These are phyloP conservation scores for Scedosporium minutisporum DNA, from an alignment of 2,329 filamentous ascomycete species.

Conservation along the genomic window DNA sequence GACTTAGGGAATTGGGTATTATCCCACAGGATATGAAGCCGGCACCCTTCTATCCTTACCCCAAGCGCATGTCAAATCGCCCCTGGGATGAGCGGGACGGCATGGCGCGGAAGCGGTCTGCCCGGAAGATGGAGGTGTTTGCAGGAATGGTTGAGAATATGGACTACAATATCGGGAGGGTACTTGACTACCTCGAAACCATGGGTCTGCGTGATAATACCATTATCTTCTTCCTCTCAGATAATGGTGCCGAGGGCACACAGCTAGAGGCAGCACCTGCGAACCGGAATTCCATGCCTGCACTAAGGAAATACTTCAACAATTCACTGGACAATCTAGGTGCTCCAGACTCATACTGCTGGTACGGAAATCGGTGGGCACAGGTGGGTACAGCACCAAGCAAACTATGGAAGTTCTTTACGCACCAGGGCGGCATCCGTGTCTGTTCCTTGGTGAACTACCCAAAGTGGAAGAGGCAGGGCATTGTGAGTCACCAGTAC, in stretches of 20 bases:
- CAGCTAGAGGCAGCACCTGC: slow-evolving; percentile 36
- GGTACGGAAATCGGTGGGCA: slow-evolving; percentile 40
- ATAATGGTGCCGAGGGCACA: slow-evolving; percentile 44
- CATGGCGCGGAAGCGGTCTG: slow-evolving; percentile 8
- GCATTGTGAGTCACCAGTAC: slow-evolving; percentile 10
- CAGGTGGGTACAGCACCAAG: slow-evolving; percentile 40
- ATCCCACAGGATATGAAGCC: slow-evolving; percentile 21
- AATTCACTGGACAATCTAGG: slow-evolving; percentile 33
- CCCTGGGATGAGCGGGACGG: slow-evolving; percentile 12
- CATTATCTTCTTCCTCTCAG: slow-evolving; percentile 43
- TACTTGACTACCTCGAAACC: slow-evolving; percentile 34
- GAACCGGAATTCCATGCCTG: not conserved
- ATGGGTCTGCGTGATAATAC: slow-evolving; percentile 43
- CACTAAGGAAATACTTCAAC: slow-evolving; percentile 36
- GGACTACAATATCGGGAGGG: slow-evolving; percentile 38
- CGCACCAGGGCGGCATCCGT: not conserved
- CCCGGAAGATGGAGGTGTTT: slow-evolving; percentile 28
- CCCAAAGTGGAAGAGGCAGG: not conserved
- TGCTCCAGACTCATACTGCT: slow-evolving; percentile 31
- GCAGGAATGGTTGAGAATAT: slow-evolving; percentile 46
- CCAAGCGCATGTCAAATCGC: not conserved
- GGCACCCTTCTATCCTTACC: slow-evolving; percentile 6
- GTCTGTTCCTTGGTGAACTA: not conserved
- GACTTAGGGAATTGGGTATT: slow-evolving; percentile 30
- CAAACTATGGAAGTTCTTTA: slow-evolving; percentile 32